A percentile compares a stretch with the other conserved stretches of the same genome.
phyloP scores from a whole-genome alignment of 352 stramenopile genomes.

The Blastocystis hominis region DNA sequence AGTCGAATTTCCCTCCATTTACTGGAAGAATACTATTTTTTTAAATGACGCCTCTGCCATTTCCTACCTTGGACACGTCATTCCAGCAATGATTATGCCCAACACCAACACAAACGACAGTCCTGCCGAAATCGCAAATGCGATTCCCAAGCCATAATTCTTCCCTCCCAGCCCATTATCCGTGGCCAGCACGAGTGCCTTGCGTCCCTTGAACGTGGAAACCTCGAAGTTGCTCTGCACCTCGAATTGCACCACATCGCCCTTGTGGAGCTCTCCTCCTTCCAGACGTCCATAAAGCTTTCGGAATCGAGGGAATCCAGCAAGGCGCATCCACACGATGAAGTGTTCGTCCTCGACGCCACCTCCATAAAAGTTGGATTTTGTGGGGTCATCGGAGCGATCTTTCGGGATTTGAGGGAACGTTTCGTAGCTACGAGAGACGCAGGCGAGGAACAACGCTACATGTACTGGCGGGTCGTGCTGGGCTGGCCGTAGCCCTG shows the following conservation, averaged over 20 bases:
- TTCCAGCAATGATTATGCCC: neutral
- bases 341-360: slow-evolving; percentile 78
- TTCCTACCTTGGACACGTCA: neutral
- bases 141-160: slow-evolving; percentile 7
- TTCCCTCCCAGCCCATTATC: slow-evolving; percentile 75
- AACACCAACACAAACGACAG: neutral
- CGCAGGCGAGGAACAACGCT: neutral
- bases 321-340: slow-evolving; percentile 80
- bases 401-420: slow-evolving; percentile 29
- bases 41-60: neutral
- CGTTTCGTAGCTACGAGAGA: slow-evolving; percentile 17
- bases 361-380: slow-evolving; percentile 39
- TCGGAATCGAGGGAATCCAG: slow-evolving; percentile 75
- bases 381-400: neutral
- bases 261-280: slow-evolving; percentile 65
- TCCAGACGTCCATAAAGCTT: slow-evolving; percentile 79
- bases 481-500: neutral
- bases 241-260: slow-evolving; percentile 73
- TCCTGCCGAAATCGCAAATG: neutral
- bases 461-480: slow-evolving; percentile 38
- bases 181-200: slow-evolving; percentile 77
- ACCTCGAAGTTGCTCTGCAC: slow-evolving; percentile 78
- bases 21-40: slow-evolving; percentile 21
- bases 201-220: slow-evolving; percentile 76
- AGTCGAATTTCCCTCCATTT: slow-evolving; percentile 48